These are phyloP conservation scores for Plasmodium gaboni DNA, from an alignment of 169 alveolate genomes.

Conservation along the genomic window DNA sequence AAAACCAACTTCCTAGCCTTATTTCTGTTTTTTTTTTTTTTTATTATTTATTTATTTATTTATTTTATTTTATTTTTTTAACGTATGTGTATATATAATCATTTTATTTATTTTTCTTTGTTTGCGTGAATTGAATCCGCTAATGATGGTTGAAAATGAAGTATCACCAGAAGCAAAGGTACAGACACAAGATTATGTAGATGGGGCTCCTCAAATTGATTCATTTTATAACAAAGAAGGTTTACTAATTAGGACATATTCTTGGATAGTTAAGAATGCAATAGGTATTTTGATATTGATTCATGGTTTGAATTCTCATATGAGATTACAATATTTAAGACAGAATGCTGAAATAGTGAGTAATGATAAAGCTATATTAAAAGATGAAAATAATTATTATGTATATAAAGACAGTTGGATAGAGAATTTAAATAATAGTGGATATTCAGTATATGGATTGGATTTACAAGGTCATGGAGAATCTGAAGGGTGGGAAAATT, in stretches of 20 bases:
- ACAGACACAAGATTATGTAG: not conserved
- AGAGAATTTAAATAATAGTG: conserved; percentile 76
- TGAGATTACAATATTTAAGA: conserved; percentile 80
- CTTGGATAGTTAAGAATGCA: conserved; percentile 77
- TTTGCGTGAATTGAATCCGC: too few relatives aligned
- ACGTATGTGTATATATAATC: too few relatives aligned
- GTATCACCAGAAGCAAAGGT: not conserved
- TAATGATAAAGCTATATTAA: conserved; percentile 36
- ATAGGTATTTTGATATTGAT: conserved; percentile 77
- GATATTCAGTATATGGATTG: conserved; percentile 79
- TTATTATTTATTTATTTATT: too few relatives aligned
- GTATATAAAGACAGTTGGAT: conserved; percentile 80
- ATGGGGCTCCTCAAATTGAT: conserved; percentile 78
- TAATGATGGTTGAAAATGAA: not conserved
- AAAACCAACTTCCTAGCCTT: too few relatives aligned
- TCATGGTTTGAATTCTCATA: conserved; percentile 81
- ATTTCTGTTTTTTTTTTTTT: too few relatives aligned
- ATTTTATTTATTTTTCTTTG: too few relatives aligned
- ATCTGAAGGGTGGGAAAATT: conserved; percentile 78
- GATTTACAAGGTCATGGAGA: conserved; percentile 83
- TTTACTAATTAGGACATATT: conserved; percentile 77
- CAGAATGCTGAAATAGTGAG: conserved; percentile 78
- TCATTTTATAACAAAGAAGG: conserved; percentile 79
- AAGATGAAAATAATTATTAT: conserved; percentile 68
- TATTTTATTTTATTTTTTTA: too few relatives aligned